These are phyloP conservation scores for Globisporangium rhizosaccharum DNA, from an alignment of 352 stramenopile species.

Conservation along the genomic window DNA sequence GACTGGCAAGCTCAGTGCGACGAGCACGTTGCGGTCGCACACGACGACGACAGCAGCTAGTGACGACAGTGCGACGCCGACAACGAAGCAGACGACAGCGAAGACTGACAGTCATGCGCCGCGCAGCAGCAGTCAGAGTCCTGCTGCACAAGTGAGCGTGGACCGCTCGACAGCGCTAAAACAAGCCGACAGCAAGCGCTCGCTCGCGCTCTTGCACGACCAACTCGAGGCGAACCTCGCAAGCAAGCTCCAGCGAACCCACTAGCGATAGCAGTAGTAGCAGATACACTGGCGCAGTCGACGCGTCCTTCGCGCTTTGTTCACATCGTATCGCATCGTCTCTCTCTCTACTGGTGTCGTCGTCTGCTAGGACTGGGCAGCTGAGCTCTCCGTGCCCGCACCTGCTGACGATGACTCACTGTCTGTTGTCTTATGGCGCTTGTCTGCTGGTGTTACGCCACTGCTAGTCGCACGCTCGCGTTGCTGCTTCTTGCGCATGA, in stretches of 20 bases:
- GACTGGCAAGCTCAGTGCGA: constrained; percentile 50
- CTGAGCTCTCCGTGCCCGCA: no score
- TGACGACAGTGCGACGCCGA: background rate
- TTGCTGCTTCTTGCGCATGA: constrained; percentile 1
- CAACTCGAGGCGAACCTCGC: constrained; percentile 59
- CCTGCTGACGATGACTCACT: no score
- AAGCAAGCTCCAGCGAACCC: constrained; percentile 33
- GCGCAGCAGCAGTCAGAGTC: constrained; percentile 5
- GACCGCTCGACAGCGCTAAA: constrained; percentile 28
- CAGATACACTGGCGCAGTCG: background rate
- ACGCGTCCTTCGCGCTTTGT: background rate
- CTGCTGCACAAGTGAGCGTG: background rate
- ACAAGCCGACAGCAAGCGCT: constrained; percentile 45
- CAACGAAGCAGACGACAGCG: constrained; percentile 10
- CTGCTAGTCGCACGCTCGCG: background rate
- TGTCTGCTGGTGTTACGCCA: background rate
- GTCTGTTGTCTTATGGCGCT: background rate
- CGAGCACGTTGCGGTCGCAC: constrained; percentile 25
- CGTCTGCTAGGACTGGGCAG: no score
- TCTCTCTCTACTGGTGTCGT: background rate
- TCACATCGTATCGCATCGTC: background rate
- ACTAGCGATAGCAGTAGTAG: constrained; percentile 17
- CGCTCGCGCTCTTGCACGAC: constrained; percentile 42
- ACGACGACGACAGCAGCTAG: background rate
- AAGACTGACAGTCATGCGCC: background rate